Evolutionary conservation across 148 eudicot genomes (phyloP).

Genomic region (Nyssa sinensis): DNA sequence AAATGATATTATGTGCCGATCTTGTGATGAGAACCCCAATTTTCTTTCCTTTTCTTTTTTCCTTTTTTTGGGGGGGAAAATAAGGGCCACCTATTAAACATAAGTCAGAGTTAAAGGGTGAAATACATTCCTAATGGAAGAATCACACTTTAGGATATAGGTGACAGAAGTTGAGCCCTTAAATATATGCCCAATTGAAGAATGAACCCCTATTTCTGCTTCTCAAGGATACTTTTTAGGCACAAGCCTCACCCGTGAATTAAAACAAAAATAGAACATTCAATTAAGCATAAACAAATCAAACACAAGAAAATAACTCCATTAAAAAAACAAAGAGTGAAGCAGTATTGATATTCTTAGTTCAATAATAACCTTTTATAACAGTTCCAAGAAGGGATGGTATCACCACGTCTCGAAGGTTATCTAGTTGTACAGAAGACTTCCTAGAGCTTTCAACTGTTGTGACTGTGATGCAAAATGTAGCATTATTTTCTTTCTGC

Average conservation of each 20-base stretch:
- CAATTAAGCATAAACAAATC: background rate
- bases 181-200: no score
- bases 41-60: no score
- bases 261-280: background rate
- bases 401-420: slow-evolving; percentile 54
- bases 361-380: slow-evolving; percentile 54
- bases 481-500: slow-evolving; percentile 22
- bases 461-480: slow-evolving; percentile 57
- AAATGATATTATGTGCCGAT: background rate
- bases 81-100: background rate
- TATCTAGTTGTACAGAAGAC: slow-evolving; percentile 32
- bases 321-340: background rate
- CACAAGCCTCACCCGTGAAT: background rate
- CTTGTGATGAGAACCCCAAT: background rate
- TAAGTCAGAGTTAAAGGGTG: background rate
- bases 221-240: background rate
- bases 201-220: background rate
- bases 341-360: background rate
- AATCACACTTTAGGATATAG: background rate
- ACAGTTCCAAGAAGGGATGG: slow-evolving; percentile 64
- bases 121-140: background rate
- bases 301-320: background rate
- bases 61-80: no score
- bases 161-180: background rate
- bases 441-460: slow-evolving; percentile 38